Evolutionary conservation across 179 eudicot species (phyloP), one percentile per base, ranked within the genome.

Genomic region (Heliamphora ciliata): DNA sequence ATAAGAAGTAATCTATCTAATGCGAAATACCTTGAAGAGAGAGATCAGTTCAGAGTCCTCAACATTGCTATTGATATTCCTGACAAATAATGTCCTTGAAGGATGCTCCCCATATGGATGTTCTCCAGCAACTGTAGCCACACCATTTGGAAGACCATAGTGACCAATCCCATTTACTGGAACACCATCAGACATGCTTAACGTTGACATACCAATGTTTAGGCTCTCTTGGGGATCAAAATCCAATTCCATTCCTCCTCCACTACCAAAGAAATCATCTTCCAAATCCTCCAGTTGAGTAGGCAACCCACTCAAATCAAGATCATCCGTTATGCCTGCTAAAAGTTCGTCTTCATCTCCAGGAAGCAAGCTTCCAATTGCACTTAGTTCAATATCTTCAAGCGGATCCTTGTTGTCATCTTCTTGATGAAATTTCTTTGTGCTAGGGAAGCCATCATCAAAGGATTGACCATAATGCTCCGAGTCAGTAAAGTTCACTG

Each of bases 51-150:
- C 92, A 40, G 89, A 79, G 73, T 90, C 92, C 78, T 90, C 92
- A 65, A 90, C 89, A 18, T 88, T 90, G 46, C 92, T 90, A 76
- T 88, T 90, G 46, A 90, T 90, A 68, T 90, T 90, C 72, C 91
- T 79, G 24, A 90, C 91, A 73, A 90, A 90, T 79, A 90, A 80
- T 31, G 92, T 90, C 88, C 92, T 87, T 13, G 92, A 90, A 79
- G 92, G 92, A 82, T 88, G 92, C 80, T 90, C 92, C 40, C 92
- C 92, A 80, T 88, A 88, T 17, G 92, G 92, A 78, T 90, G 92
- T 83, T 90, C 92, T 44, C 92, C 91, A 48, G 86, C 85, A 83
- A 88, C 86, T 17, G 87, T 79, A 44, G 84, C 85, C 77, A 61
- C 83, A 21, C 87, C 82, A 80, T 88, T 90, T 65, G 81, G 79